phyloP scores from a whole-genome alignment of 2,329 filamentous ascomycete species.

The Pseudocercospora pini-densiflorae region DNA sequence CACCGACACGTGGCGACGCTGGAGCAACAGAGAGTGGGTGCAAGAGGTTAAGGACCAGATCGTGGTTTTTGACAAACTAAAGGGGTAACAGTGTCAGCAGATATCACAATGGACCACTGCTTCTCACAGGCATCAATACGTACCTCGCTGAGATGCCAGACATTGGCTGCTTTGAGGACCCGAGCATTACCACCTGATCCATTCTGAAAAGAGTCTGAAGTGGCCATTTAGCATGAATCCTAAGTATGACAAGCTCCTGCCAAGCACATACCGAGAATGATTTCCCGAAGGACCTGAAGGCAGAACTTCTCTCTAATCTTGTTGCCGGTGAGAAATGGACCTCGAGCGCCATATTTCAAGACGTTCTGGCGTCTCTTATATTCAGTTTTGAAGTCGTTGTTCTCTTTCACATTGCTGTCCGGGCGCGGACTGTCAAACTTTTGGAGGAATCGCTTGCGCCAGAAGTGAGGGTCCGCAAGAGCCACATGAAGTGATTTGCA shows the following conservation, averaged over 20 bases:
- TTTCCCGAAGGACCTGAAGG: constrained; percentile 45
- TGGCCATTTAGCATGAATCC: constrained; percentile 14
- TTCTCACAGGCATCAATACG: not conserved
- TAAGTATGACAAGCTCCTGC: constrained; percentile 6
- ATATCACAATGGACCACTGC: not conserved
- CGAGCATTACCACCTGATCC: not conserved
- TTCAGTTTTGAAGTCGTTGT: constrained; percentile 41
- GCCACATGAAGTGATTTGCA: constrained; percentile 47
- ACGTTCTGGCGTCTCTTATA: constrained; percentile 42
- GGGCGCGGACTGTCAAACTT: constrained; percentile 45
- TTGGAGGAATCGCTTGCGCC: constrained; percentile 50
- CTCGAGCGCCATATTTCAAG: constrained; percentile 20
- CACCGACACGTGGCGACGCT: not conserved
- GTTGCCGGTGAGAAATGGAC: constrained; percentile 11
- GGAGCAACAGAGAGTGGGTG: not conserved
- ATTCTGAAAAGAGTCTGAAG: constrained; percentile 11
- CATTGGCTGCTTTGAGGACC: not conserved
- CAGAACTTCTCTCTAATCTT: constrained; percentile 40
- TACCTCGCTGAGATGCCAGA: not conserved
- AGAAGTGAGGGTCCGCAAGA: constrained; percentile 51
- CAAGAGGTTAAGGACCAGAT: constrained; percentile 16
- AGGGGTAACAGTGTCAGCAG: not conserved
- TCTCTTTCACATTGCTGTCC: constrained; percentile 21
- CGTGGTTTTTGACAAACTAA: constrained; percentile 10
- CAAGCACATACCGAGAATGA: constrained; percentile 50